These are phyloP conservation scores for Aspergillus pseudoglaucus DNA, from an alignment of 2,329 filamentous ascomycete genomes.

Conservation along the genomic window DNA sequence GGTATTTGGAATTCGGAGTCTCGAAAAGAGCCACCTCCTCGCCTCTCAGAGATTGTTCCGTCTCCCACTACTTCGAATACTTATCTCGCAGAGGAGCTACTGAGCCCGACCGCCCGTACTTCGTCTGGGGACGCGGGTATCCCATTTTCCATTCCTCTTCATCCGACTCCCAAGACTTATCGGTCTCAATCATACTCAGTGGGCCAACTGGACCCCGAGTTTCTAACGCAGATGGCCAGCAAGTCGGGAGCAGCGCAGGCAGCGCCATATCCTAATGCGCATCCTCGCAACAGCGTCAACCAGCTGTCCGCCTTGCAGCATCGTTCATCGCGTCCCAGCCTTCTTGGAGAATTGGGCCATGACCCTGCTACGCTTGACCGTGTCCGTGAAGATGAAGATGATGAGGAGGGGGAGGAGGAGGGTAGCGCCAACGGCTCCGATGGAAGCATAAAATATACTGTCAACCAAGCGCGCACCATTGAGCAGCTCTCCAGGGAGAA, in stretches of 20 bases:
- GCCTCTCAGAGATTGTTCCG: slow-evolving; percentile 66
- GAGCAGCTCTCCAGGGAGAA: slow-evolving; percentile 44
- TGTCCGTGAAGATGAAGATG: slow-evolving; percentile 45
- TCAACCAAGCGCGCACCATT: slow-evolving; percentile 39
- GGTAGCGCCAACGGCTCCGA: slow-evolving; percentile 35
- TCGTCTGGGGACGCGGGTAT: slow-evolving; percentile 53
- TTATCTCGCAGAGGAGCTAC: slow-evolving; percentile 47
- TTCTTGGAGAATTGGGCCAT: slow-evolving; percentile 41
- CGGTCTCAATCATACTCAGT: slow-evolving; percentile 96
- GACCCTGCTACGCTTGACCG: slow-evolving; percentile 42
- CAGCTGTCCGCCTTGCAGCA: slow-evolving; percentile 68
- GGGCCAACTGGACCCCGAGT: slow-evolving; percentile 73
- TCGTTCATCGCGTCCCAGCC: slow-evolving; percentile 60
- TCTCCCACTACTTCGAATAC: slow-evolving; percentile 62
- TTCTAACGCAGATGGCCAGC: slow-evolving; percentile 26
- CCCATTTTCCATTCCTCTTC: slow-evolving; percentile 78
- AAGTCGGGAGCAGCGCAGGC: slow-evolving; percentile 23
- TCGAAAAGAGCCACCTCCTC: slow-evolving; percentile 68
- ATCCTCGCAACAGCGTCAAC: slow-evolving; percentile 29
- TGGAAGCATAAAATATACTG: slow-evolving; percentile 29
- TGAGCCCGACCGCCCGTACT: slow-evolving; percentile 44
- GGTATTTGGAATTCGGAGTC: slow-evolving; percentile 74
- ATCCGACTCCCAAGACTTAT: slow-evolving; percentile 86
- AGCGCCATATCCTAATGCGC: slow-evolving; percentile 22
- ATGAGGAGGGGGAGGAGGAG: slow-evolving; percentile 37